phyloP scores from a whole-genome alignment of 2,329 filamentous ascomycete species.

The Alternaria solani region DNA sequence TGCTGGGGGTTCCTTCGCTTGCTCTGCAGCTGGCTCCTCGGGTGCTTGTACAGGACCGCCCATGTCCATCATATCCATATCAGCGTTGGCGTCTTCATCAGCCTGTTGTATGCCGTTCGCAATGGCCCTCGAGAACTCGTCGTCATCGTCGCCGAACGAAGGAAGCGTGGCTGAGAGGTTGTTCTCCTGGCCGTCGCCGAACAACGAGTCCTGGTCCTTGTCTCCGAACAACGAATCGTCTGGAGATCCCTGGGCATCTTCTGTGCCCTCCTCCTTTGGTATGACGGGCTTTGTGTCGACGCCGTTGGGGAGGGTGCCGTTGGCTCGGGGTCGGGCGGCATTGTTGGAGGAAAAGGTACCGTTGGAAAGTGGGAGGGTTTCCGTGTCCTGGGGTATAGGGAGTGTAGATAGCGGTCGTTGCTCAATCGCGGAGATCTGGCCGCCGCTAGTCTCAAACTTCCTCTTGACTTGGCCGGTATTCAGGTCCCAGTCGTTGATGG shows the following conservation, averaged over 20 bases:
- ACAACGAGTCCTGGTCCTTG: conserved; percentile 76
- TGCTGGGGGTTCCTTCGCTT: conserved; percentile 30
- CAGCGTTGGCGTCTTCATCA: conserved; percentile 51
- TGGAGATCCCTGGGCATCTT: conserved; percentile 69
- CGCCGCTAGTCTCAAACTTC: conserved; percentile 76
- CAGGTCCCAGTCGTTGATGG: conserved; percentile 91
- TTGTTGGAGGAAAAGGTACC: conserved; percentile 83
- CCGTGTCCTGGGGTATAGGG: conserved; percentile 77
- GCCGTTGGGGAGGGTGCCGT: conserved; percentile 60
- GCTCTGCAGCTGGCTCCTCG: conserved; percentile 32
- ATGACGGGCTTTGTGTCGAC: conserved; percentile 35
- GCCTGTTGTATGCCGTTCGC: conserved; percentile 60
- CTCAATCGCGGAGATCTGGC: conserved; percentile 90
- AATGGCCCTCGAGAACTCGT: conserved; percentile 80
- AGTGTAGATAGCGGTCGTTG: conserved; percentile 78
- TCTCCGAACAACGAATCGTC: conserved; percentile 86
- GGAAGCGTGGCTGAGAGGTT: conserved; percentile 54
- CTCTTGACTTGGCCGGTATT: conserved; percentile 82
- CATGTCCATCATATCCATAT: conserved; percentile 57
- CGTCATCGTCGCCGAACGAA: conserved; percentile 79
- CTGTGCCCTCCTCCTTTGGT: conserved; percentile 53
- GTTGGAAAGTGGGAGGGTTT: conserved; percentile 60
- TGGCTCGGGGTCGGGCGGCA: conserved; percentile 63
- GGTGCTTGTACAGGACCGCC: conserved; percentile 54
- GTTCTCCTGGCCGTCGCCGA: conserved; percentile 72